Conservation (phyloP, 2,329 filamentous ascomycete species). For the Ustulina deusta region DNA sequence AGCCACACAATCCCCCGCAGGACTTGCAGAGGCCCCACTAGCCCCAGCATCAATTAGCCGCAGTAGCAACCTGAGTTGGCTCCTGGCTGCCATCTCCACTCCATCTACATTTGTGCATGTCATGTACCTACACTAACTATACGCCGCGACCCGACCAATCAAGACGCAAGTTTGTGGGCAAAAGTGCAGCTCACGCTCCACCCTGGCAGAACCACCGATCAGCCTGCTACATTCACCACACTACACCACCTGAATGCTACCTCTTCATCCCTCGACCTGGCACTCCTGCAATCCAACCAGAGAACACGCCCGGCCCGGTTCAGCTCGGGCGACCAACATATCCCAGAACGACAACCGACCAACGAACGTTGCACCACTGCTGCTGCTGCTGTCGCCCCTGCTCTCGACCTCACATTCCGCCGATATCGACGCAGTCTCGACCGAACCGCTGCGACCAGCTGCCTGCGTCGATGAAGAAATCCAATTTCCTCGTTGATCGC, state of each 20-base stretch:
- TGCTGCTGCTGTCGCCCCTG: slow-evolving; percentile 8
- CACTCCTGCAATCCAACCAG: slow-evolving; percentile 38
- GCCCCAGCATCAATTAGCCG: slow-evolving; percentile 8
- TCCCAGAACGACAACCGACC: background rate
- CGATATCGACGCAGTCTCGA: slow-evolving; percentile 22
- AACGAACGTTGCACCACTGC: slow-evolving; percentile 36
- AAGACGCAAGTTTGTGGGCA: slow-evolving; percentile 14
- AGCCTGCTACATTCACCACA: slow-evolving; percentile 2
- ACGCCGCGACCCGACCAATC: slow-evolving; percentile 15
- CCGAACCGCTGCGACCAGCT: slow-evolving; percentile 27
- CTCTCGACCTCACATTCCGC: slow-evolving; percentile 21
- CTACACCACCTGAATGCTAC: background rate
- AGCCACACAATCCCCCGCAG: slow-evolving; percentile 31
- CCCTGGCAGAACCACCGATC: slow-evolving; percentile 16
- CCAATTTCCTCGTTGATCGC: slow-evolving; percentile 50
- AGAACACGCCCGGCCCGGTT: slow-evolving; percentile 24
- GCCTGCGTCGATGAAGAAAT: slow-evolving; percentile 37
- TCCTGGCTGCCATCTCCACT: background rate
- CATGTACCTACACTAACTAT: background rate
- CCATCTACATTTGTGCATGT: background rate
- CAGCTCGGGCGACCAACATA: slow-evolving; percentile 16
- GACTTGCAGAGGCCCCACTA: slow-evolving; percentile 8
- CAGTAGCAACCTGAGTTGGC: background rate
- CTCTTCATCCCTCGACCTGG: slow-evolving; percentile 36
- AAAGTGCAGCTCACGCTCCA: slow-evolving; percentile 21